Evolutionary conservation across 1,139 yeast species (phyloP), one percentile per base, ranked within the genome.

Genomic region (Dujonia santamariae): DNA sequence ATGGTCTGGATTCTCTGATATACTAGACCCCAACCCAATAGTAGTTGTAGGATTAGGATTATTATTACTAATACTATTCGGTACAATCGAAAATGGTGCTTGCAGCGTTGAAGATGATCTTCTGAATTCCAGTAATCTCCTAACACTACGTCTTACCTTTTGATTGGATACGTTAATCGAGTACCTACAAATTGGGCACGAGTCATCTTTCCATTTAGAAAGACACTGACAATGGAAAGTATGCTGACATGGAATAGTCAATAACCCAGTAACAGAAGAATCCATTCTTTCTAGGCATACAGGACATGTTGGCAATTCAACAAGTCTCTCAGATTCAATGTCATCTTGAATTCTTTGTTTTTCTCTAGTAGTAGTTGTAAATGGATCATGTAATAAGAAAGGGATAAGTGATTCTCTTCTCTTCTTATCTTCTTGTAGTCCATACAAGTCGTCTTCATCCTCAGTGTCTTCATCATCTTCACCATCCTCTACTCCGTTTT

Each of bases 271-370:
- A 4, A 84, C 68, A 17, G 75, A 75, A 2, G 92, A 71, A 54
- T 90, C 97, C 84, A 90, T 81, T 43, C 95, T 65, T 48, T 90
- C 97, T 17, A 90, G 63, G 51, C 97, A 90, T 0, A 90, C 97
- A 0, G 97, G 96, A 50, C 97, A 90, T 0, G 95, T 84, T 0
- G 97, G 96, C 14, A 90, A 64, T 51, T 90, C 97, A 15, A 75
- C 61, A 14, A 71, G 48, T 21, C 32, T 32, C 12, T 36, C 33
- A 8, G 36, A 26, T 22, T 36, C 36, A 15, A 32, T 21, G 14
- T 32, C 31, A 7, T 25, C 12, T 17, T 28, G 30, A 15, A 36
- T 28, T 13, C 26, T 12, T 19, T 12, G 18, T 12, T 36, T 32
- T 9, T 16, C 24, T 21, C 35, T 20, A 3, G 32, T 12, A 35